Evolutionary conservation across 768 basidiomycete genomes (phyloP).

Genomic region (Hypsizygus marmoreus): DNA sequence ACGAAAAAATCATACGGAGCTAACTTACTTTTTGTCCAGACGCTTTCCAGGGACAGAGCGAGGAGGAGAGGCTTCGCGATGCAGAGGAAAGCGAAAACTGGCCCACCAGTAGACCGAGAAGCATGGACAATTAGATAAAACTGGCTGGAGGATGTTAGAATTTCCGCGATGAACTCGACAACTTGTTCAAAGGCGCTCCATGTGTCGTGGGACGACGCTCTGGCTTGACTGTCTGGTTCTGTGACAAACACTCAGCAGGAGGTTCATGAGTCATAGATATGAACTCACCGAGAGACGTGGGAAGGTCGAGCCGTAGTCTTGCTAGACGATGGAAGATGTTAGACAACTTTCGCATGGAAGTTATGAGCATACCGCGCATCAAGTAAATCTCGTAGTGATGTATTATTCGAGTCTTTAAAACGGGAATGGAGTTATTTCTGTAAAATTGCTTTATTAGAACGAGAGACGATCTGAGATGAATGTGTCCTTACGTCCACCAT

Average conservation of each 20-base stretch:
- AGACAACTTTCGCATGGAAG: not conserved
- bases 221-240: conserved; percentile 25
- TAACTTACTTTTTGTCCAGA: conserved; percentile 32
- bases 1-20: not conserved
- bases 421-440: conserved; percentile 12
- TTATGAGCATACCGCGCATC: conserved; percentile 23
- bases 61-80: conserved; percentile 30
- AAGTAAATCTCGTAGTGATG: conserved; percentile 28
- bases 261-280: not conserved
- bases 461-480: not conserved
- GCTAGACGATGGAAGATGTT: conserved; percentile 6
- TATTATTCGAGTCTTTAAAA: conserved; percentile 19
- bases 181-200: conserved; percentile 29
- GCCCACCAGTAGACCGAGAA: conserved; percentile 32
- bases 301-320: conserved; percentile 23
- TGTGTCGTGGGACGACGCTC: conserved; percentile 18
- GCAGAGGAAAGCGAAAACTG: conserved; percentile 36
- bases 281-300: conserved; percentile 24
- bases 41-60: conserved; percentile 11
- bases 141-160: conserved; percentile 27
- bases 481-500: conserved; percentile 25
- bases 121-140: conserved; percentile 31
- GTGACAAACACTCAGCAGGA: not conserved
- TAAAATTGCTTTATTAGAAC: not conserved
- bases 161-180: conserved; percentile 19